A percentile compares a stretch with the other conserved stretches of the same genome.
phyloP scores from a whole-genome alignment of 352 stramenopile species.

The Thalassiosira exigua region DNA sequence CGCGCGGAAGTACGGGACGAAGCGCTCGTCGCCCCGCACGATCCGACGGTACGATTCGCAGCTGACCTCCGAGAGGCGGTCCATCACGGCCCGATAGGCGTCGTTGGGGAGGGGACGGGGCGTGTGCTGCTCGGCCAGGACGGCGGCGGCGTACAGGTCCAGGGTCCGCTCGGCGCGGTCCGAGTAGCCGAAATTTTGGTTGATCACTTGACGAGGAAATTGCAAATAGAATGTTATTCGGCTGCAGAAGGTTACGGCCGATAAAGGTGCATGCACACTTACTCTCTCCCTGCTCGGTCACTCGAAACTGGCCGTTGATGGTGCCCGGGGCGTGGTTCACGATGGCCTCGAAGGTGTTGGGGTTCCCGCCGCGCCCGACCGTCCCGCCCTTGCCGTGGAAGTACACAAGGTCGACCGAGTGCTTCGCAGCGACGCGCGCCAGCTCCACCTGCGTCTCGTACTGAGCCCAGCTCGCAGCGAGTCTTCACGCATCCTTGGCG shows the following conservation, averaged over 20 bases:
- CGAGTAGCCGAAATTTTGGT: conserved; percentile 82
- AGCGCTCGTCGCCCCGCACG: conserved; percentile 83
- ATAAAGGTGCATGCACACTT: too few relatives aligned
- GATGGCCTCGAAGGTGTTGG: conserved; percentile 86
- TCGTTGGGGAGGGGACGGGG: conserved; percentile 51
- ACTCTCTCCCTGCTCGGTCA: conserved; percentile 88
- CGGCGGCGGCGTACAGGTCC: conserved; percentile 88
- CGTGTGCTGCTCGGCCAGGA: conserved; percentile 84
- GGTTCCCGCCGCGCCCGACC: conserved; percentile 87
- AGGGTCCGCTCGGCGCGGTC: conserved; percentile 84
- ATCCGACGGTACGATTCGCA: conserved; percentile 86
- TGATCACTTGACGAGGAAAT: conserved; percentile 72
- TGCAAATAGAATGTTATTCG: not conserved
- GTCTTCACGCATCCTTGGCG: conserved; percentile 87
- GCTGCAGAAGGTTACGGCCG: too few relatives aligned
- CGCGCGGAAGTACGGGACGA: conserved; percentile 89
- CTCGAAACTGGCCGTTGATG: conserved; percentile 87
- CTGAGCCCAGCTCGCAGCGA: conserved; percentile 87
- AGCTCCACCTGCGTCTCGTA: conserved; percentile 87
- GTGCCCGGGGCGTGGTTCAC: conserved; percentile 84
- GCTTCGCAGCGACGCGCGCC: conserved; percentile 60
- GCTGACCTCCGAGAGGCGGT: conserved; percentile 79
- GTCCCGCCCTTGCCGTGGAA: conserved; percentile 89
- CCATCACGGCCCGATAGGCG: conserved; percentile 85
- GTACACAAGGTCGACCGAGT: conserved; percentile 86